A percentile compares a stretch with the other conserved stretches of the same genome.
Evolutionary conservation across 441 rosid genomes (phyloP).

Genomic region (Melastoma candidum): DNA sequence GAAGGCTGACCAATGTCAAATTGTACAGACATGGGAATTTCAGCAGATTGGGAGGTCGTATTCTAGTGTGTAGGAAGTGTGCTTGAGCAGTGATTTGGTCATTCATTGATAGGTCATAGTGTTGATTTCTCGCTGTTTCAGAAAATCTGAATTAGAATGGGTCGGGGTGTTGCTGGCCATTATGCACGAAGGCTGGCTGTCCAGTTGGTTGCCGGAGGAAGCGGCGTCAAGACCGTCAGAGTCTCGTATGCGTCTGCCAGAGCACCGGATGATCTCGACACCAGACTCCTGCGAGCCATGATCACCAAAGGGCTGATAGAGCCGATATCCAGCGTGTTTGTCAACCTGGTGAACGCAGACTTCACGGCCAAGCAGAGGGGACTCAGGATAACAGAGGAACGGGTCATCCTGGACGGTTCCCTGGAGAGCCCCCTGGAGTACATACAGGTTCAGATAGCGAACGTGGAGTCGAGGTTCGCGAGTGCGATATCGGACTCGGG

Average conservation of each 20-base stretch:
- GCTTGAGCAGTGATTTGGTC: too few species aligned
- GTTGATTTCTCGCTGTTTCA: too few species aligned
- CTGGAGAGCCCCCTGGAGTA: slow-evolving; percentile 18
- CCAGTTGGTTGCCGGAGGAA: slow-evolving; percentile 18
- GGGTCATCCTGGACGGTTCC: slow-evolving; percentile 20
- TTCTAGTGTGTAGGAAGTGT: too few species aligned
- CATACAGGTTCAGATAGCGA: slow-evolving; percentile 18
- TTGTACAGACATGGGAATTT: too few species aligned
- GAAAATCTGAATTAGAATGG: too few species aligned
- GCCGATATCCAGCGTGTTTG: slow-evolving; percentile 17
- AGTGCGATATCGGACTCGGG: slow-evolving; percentile 20
- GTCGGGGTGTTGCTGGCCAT: too few species aligned
- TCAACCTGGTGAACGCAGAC: slow-evolving; percentile 19
- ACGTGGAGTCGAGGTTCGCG: slow-evolving; percentile 19
- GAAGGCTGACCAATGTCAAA: too few species aligned
- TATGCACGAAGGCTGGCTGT: slow-evolving; percentile 18
- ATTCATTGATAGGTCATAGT: too few species aligned
- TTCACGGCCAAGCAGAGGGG: slow-evolving; percentile 20
- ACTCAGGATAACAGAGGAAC: slow-evolving; percentile 17
- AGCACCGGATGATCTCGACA: slow-evolving; percentile 21
- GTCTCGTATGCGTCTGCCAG: slow-evolving; percentile 18
- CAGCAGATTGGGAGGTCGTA: too few species aligned
- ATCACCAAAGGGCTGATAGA: slow-evolving; percentile 17
- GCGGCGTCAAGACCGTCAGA: slow-evolving; percentile 17
- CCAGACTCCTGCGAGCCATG: slow-evolving; percentile 21